phyloP scores from a whole-genome alignment of 148 eudicot species.

The Rhododendron henanense region DNA sequence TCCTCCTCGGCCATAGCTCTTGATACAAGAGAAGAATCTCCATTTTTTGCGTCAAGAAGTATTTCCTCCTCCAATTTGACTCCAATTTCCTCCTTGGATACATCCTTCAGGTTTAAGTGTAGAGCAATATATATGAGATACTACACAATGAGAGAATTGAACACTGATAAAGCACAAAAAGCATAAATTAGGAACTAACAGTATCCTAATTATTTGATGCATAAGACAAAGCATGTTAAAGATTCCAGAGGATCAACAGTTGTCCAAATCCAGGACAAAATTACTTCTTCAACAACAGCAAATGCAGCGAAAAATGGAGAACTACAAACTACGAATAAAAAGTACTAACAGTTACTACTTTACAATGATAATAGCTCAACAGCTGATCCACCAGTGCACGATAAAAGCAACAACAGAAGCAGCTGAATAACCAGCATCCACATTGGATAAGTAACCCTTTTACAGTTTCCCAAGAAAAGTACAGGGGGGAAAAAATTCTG shows the following conservation, averaged over 20 bases:
- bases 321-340: background rate
- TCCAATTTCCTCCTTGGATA: constrained; percentile 35
- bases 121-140: background rate
- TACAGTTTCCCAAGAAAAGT: background rate
- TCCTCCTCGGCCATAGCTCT: constrained; percentile 60
- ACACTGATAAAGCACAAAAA: background rate
- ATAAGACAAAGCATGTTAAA: background rate
- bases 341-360: background rate
- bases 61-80: constrained; percentile 42
- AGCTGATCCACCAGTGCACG: background rate
- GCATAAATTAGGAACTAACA: background rate
- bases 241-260: background rate
- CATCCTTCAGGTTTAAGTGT: constrained; percentile 32
- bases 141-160: background rate
- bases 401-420: background rate
- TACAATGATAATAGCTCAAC: background rate
- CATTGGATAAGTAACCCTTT: background rate
- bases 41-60: constrained; percentile 48
- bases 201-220: background rate
- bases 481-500: background rate
- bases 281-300: background rate
- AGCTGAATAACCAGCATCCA: background rate
- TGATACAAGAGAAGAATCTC: constrained; percentile 54
- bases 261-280: background rate
- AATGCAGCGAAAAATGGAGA: background rate